Evolutionary conservation across 1,284 basidiomycete species (phyloP).

Genomic region (Microbotryum violaceum): DNA sequence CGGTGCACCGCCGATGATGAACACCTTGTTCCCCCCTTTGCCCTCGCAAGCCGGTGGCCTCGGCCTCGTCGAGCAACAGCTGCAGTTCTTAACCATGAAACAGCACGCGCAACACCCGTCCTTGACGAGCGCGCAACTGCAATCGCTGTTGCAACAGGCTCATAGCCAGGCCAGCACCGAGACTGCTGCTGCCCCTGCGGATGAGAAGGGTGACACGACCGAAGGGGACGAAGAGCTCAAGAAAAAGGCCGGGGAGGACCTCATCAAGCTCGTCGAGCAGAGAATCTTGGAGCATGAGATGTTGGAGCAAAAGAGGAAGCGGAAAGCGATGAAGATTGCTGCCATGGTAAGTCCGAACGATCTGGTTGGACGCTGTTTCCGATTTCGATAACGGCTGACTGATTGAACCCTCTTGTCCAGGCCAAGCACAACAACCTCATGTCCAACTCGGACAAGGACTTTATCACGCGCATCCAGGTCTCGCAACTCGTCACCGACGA

Average conservation of each 20-base stretch:
- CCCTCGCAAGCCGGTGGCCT: background rate
- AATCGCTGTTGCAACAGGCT: slow-evolving; percentile 23
- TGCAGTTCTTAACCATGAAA: slow-evolving; percentile 12
- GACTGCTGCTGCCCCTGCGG: background rate
- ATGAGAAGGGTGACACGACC: background rate
- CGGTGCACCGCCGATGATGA: slow-evolving; percentile 8
- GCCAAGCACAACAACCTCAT: slow-evolving; percentile 95
- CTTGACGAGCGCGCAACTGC: slow-evolving; percentile 25
- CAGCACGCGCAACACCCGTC: slow-evolving; percentile 27
- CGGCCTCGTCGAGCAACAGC: slow-evolving; percentile 18
- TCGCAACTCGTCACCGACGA: slow-evolving; percentile 94
- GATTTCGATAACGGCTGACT: background rate
- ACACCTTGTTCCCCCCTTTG: slow-evolving; percentile 26
- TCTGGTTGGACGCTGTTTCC: slow-evolving; percentile 16
- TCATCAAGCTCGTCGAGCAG: slow-evolving; percentile 62
- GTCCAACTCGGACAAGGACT: slow-evolving; percentile 98
- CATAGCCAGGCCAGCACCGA: slow-evolving; percentile 9
- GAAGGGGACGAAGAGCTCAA: background rate
- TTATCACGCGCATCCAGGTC: slow-evolving; percentile 98
- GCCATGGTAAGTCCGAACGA: slow-evolving; percentile 56
- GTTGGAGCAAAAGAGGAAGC: slow-evolving; percentile 70
- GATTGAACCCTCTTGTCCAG: slow-evolving; percentile 45
- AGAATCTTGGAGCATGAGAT: slow-evolving; percentile 79
- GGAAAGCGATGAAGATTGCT: slow-evolving; percentile 73
- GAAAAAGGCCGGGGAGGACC: slow-evolving; percentile 54